Percentiles rank a stretch among this genome's conserved stretches.
phyloP scores from a whole-genome alignment of 2,329 filamentous ascomycete genomes.

The Arthrobotrys iridis region DNA sequence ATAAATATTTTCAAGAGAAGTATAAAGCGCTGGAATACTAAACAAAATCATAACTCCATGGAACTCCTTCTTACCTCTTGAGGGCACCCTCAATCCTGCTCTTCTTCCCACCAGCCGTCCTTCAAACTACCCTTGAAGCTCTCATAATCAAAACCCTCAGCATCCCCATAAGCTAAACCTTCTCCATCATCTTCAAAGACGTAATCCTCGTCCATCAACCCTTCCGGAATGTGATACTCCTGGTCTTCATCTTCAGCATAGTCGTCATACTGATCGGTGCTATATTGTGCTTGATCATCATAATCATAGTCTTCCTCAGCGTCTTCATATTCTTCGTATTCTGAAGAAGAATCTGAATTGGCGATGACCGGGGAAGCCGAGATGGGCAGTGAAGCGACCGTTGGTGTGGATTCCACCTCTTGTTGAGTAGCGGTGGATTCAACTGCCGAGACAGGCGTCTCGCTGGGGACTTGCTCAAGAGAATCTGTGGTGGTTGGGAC shows the following conservation, averaged over 20 bases:
- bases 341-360: not conserved
- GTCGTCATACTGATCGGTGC: slow-evolving; percentile 27
- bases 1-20: slow-evolving; percentile 10
- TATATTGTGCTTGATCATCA: slow-evolving; percentile 23
- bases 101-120: slow-evolving; percentile 8
- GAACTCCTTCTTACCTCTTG: not conserved
- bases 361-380: not conserved
- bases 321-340: not conserved
- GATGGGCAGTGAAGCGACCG: not conserved
- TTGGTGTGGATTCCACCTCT: not conserved
- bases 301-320: slow-evolving; percentile 22
- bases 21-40: not conserved
- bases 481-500: not conserved
- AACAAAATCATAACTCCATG: not conserved
- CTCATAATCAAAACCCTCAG: slow-evolving; percentile 46
- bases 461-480: not conserved
- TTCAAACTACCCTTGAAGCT: slow-evolving; percentile 25
- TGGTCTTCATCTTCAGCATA: slow-evolving; percentile 17
- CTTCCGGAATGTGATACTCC: slow-evolving; percentile 23
- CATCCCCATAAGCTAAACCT: not conserved
- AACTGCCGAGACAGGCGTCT: not conserved
- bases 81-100: not conserved
- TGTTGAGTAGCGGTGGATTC: not conserved
- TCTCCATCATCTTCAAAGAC: slow-evolving; percentile 30
- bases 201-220: slow-evolving; percentile 33